Percentiles rank a stretch among this genome's conserved stretches.
These are phyloP conservation scores for Euphorbia celastroides DNA, from an alignment of 441 rosid genomes.

Conservation along the genomic window DNA sequence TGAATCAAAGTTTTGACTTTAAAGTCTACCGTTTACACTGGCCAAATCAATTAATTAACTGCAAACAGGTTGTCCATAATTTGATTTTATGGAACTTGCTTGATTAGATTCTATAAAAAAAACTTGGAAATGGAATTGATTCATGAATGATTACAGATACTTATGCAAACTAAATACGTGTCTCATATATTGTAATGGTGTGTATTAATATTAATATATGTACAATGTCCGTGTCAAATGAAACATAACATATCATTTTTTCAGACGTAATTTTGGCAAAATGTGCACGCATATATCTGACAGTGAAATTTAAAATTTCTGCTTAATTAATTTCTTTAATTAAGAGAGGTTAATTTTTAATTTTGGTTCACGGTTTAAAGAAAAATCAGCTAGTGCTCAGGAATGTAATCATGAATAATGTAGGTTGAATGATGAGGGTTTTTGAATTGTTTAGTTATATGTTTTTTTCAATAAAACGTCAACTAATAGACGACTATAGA, in stretches of 20 bases:
- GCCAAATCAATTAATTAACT: not conserved
- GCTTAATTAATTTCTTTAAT: not conserved
- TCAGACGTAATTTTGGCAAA: slow-evolving; percentile 1
- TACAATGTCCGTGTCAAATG: slow-evolving; percentile 18
- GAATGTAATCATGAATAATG: not conserved
- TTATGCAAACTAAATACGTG: slow-evolving; percentile 11
- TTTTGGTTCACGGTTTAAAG: not conserved
- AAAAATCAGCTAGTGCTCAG: not conserved
- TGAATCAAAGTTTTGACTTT: slow-evolving; percentile 20
- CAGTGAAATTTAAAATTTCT: not conserved
- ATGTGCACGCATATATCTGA: slow-evolving; percentile 21
- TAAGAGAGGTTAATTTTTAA: not conserved
- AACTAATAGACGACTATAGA: slow-evolving; percentile 11
- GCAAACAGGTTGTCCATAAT: not conserved
- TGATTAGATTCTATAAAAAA: not conserved
- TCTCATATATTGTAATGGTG: slow-evolving; percentile 3
- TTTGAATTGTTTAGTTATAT: not conserved
- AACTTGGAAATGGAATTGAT: slow-evolving; percentile 9
- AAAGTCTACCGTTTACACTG: not conserved
- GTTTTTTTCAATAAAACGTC: slow-evolving; percentile 11
- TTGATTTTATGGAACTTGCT: not conserved
- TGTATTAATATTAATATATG: slow-evolving; percentile 8
- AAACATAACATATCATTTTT: not conserved
- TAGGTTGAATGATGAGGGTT: not conserved
- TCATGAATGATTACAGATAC: slow-evolving; percentile 16